These are phyloP conservation scores for Panaeolus cyanescens DNA, from an alignment of 768 basidiomycete species.

Conservation along the genomic window DNA sequence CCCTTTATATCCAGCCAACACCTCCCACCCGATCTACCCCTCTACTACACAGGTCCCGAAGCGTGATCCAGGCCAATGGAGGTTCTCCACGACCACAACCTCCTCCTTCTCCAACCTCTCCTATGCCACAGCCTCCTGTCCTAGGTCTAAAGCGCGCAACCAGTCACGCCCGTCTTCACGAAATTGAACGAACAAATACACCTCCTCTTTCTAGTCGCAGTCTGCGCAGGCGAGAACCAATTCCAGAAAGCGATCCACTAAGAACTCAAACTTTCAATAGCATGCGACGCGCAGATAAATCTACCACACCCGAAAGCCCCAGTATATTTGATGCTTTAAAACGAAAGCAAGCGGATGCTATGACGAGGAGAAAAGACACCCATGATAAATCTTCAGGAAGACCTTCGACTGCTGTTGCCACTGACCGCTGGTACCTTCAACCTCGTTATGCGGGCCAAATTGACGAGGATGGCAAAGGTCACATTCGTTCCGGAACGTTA, in stretches of 20 bases:
- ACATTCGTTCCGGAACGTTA: slow-evolving; percentile 69
- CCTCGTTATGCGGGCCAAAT: slow-evolving; percentile 64
- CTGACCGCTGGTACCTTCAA: slow-evolving; percentile 52
- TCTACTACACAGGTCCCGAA: neutral
- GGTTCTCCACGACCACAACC: slow-evolving; percentile 22
- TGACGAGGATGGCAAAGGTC: slow-evolving; percentile 63
- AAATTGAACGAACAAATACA: neutral
- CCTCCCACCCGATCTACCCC: slow-evolving; percentile 1
- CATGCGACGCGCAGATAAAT: slow-evolving; percentile 32
- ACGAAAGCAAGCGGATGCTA: slow-evolving; percentile 14
- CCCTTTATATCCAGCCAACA: slow-evolving; percentile 4
- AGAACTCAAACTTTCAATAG: slow-evolving; percentile 31
- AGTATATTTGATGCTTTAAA: slow-evolving; percentile 23
- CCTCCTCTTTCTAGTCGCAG: slow-evolving; percentile 24
- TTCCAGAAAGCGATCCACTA: slow-evolving; percentile 38
- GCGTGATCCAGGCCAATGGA: neutral
- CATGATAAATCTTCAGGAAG: slow-evolving; percentile 17
- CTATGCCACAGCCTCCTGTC: slow-evolving; percentile 37
- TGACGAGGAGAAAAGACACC: slow-evolving; percentile 13
- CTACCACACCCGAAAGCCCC: slow-evolving; percentile 28
- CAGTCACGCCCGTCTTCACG: neutral
- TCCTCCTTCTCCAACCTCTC: slow-evolving; percentile 39
- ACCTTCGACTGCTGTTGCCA: slow-evolving; percentile 1
- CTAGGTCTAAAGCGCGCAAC: neutral
- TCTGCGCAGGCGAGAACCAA: slow-evolving; percentile 37